These are phyloP conservation scores for Puccinia polysora DNA, from an alignment of 1,284 basidiomycete species.

Conservation along the genomic window DNA sequence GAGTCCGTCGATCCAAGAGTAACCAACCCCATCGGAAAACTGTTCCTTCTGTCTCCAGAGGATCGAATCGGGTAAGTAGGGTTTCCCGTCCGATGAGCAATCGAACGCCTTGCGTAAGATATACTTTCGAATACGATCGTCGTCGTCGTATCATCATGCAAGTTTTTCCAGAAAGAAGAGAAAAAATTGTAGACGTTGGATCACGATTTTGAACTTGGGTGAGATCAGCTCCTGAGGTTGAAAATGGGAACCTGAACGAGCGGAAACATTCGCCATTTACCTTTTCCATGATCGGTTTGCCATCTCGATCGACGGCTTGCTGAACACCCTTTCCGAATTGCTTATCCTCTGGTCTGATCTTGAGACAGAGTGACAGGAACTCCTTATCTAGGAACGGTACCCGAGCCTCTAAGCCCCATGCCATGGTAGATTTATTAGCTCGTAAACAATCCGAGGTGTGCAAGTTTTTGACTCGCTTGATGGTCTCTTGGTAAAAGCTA, in stretches of 20 bases:
- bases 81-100: constrained; percentile 70
- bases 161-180: no score
- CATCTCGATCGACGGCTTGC: constrained; percentile 76
- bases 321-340: constrained; percentile 77
- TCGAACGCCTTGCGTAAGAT: constrained; percentile 97
- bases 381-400: constrained; percentile 98
- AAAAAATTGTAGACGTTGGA: no score
- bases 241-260: no score
- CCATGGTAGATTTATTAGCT: constrained; percentile 99
- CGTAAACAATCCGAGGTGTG: constrained; percentile 96
- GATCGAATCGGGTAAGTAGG: constrained; percentile 89
- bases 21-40: constrained; percentile 99
- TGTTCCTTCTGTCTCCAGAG: constrained; percentile 99
- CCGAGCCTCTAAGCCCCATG: constrained; percentile 97
- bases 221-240: no score
- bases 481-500: no score
- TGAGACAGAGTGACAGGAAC: constrained; percentile 92
- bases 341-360: constrained; percentile 80
- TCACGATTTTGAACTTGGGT: no score
- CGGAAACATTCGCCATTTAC: no score
- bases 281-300: constrained; percentile 88
- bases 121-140: no score
- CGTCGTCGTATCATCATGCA: no score
- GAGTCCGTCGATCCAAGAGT: constrained; percentile 98
- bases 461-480: no score